These are phyloP conservation scores for Cadophora sp. DNA, from an alignment of 2,329 filamentous ascomycete species.

Conservation along the genomic window DNA sequence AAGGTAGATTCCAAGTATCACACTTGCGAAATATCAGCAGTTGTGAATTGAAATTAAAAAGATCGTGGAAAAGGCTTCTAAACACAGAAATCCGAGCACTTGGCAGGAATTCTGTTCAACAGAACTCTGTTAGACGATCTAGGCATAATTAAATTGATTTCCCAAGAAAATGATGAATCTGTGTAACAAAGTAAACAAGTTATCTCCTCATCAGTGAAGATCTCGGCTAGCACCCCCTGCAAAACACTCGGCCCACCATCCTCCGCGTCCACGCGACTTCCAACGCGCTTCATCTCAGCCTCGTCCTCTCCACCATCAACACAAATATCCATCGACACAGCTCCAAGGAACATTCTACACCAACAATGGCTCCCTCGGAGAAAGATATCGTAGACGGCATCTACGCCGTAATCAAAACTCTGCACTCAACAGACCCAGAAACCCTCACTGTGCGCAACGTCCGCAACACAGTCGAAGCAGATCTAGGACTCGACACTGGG, in stretches of 20 bases:
- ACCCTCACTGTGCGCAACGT: conserved; percentile 62
- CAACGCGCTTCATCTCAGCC: conserved; percentile 8
- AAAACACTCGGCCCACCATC: neutral
- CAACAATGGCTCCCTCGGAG: conserved; percentile 32
- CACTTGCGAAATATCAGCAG: no score
- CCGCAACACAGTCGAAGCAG: conserved; percentile 58
- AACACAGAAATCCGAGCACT: no score
- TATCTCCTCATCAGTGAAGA: neutral
- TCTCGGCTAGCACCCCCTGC: conserved; percentile 2
- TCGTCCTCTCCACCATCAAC: conserved; percentile 8
- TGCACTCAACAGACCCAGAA: conserved; percentile 5
- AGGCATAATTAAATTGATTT: no score
- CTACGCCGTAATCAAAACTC: conserved; percentile 22
- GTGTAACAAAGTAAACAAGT: no score
- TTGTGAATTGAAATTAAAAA: no score
- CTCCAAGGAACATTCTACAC: neutral
- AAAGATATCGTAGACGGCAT: conserved; percentile 29
- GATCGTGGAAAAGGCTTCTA: no score
- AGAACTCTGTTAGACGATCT: no score
- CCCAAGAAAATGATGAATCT: no score
- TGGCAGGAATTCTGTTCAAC: no score
- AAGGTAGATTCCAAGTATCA: no score
- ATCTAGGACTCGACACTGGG: conserved; percentile 55
- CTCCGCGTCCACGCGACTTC: neutral
- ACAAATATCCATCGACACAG: neutral